These are phyloP conservation scores for Paracoccidioides brasiliensis DNA, from an alignment of 2,329 filamentous ascomycete species.

Conservation along the genomic window DNA sequence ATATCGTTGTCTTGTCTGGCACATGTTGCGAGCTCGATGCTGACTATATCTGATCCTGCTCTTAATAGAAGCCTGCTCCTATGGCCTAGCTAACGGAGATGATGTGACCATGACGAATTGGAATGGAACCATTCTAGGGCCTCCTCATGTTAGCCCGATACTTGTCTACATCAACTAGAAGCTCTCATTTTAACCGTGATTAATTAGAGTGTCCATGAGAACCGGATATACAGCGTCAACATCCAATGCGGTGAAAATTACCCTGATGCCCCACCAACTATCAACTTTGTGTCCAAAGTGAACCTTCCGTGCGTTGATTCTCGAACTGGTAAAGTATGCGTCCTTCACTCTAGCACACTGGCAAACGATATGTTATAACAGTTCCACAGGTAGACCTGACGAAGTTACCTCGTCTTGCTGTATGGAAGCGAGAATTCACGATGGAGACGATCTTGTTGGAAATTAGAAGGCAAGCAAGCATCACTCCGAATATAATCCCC, in stretches of 20 bases:
- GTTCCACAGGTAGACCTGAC: slow-evolving; percentile 59
- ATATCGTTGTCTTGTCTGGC: neutral
- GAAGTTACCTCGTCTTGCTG: slow-evolving; percentile 70
- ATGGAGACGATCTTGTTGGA: slow-evolving; percentile 92
- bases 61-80: slow-evolving; percentile 76
- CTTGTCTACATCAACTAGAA: neutral
- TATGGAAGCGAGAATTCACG: slow-evolving; percentile 86
- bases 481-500: slow-evolving; percentile 8
- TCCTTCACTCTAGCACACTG: neutral
- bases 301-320: slow-evolving; percentile 91
- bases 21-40: slow-evolving; percentile 3
- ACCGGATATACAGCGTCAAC: slow-evolving; percentile 95
- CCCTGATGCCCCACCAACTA: slow-evolving; percentile 74
- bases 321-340: slow-evolving; percentile 55
- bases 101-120: slow-evolving; percentile 96
- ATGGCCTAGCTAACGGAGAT: slow-evolving; percentile 85
- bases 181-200: slow-evolving; percentile 3
- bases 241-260: slow-evolving; percentile 89
- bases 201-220: slow-evolving; percentile 79
- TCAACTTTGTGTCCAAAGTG: slow-evolving; percentile 87
- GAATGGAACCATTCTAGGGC: slow-evolving; percentile 95
- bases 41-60: slow-evolving; percentile 14
- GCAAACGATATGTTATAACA: neutral
- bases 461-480: slow-evolving; percentile 51
- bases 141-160: slow-evolving; percentile 63